These are phyloP conservation scores for Globisporangium barbulae DNA, from an alignment of 352 stramenopile species.

Conservation along the genomic window DNA sequence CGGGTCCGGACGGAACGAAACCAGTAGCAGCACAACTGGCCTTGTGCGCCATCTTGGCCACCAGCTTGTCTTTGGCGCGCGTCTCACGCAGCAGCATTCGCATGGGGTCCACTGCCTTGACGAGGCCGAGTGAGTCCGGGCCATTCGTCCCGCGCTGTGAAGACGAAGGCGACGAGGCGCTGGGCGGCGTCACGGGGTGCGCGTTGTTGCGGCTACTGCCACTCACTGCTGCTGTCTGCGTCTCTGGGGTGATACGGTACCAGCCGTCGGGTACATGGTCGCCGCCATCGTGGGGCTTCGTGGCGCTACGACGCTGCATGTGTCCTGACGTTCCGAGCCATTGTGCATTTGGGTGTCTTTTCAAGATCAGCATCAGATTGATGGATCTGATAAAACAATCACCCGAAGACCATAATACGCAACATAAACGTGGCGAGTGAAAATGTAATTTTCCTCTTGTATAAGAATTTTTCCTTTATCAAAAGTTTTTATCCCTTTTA, in stretches of 20 bases:
- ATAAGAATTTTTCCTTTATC: no score
- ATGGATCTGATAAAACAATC: no score
- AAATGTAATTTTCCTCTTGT: no score
- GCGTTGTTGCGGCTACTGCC: conserved; percentile 18
- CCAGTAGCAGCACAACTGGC: neutral
- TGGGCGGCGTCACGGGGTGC: conserved; percentile 3
- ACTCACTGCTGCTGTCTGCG: neutral
- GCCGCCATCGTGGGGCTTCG: neutral
- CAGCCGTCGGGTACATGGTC: conserved; percentile 25
- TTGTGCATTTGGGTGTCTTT: neutral
- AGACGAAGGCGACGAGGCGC: neutral
- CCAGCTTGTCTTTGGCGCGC: conserved; percentile 12
- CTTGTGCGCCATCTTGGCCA: neutral
- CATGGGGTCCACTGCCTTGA: conserved; percentile 27
- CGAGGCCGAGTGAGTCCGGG: conserved; percentile 32
- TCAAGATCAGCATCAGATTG: neutral
- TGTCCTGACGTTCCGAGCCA: neutral
- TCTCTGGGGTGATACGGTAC: conserved; percentile 26
- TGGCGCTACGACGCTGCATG: neutral
- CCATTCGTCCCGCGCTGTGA: neutral
- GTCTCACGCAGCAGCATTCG: conserved; percentile 27
- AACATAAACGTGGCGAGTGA: no score
- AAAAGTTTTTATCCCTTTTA: no score
- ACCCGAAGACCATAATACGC: no score
- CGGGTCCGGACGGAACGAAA: neutral